Evolutionary conservation across 768 basidiomycete species (phyloP).

Genomic region (Mycena galericulata): DNA sequence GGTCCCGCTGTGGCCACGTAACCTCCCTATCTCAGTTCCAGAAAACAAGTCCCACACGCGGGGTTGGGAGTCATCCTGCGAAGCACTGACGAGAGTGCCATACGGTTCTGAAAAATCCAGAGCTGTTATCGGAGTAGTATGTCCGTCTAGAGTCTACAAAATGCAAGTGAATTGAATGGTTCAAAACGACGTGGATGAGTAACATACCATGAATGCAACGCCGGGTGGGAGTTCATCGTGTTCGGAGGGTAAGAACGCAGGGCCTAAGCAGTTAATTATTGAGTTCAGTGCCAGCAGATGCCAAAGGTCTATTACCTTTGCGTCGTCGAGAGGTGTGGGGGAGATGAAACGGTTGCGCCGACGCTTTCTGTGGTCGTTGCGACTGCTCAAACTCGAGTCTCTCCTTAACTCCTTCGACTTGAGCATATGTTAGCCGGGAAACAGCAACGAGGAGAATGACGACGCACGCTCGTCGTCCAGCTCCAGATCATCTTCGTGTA

Average conservation of each 20-base stretch:
- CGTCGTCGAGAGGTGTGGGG: slow-evolving; percentile 75
- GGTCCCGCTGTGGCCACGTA: slow-evolving; percentile 83
- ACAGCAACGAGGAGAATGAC: slow-evolving; percentile 4
- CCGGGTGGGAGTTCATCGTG: slow-evolving; percentile 95
- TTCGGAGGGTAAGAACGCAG: slow-evolving; percentile 96
- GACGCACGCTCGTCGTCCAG: slow-evolving; percentile 93
- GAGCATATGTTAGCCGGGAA: slow-evolving; percentile 19
- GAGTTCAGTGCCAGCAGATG: not conserved
- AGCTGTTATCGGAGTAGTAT: slow-evolving; percentile 84
- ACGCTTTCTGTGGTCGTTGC: slow-evolving; percentile 43
- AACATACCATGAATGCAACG: slow-evolving; percentile 93
- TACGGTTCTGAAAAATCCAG: slow-evolving; percentile 98
- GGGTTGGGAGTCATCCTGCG: slow-evolving; percentile 87
- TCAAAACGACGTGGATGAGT: not conserved
- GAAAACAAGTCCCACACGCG: slow-evolving; percentile 95
- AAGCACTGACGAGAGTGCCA: slow-evolving; percentile 90
- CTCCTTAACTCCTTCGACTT: slow-evolving; percentile 93
- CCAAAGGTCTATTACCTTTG: slow-evolving; percentile 59
- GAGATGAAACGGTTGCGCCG: slow-evolving; percentile 56
- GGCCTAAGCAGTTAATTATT: slow-evolving; percentile 61
- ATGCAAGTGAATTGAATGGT: slow-evolving; percentile 12
- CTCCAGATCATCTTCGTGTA: slow-evolving; percentile 96
- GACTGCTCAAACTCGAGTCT: slow-evolving; percentile 79
- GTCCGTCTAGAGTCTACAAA: slow-evolving; percentile 81
- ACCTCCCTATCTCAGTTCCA: slow-evolving; percentile 86